A percentile compares a stretch with the other conserved stretches of the same genome.
These are phyloP conservation scores for Penicillium lagena DNA, from an alignment of 495 filamentous ascomycete genomes.

Conservation along the genomic window DNA sequence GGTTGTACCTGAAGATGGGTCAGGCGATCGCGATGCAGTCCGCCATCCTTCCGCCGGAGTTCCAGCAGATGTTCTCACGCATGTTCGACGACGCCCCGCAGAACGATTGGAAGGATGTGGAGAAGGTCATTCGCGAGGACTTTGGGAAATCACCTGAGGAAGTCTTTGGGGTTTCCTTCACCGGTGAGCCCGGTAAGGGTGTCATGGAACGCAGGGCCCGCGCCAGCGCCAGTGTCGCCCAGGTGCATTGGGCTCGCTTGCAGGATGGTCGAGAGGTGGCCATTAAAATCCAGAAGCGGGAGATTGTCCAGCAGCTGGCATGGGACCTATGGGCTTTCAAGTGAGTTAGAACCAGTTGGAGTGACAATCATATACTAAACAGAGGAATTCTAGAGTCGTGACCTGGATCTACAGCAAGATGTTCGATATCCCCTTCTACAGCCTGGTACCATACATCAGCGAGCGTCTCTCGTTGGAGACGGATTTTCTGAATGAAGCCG, in stretches of 20 bases:
- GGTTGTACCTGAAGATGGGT: constrained; percentile 94
- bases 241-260: constrained; percentile 91
- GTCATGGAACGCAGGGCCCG: constrained; percentile 83
- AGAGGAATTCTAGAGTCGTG: constrained; percentile 50
- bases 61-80: constrained; percentile 86
- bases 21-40: constrained; percentile 99
- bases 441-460: constrained; percentile 79
- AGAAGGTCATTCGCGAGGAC: constrained; percentile 80
- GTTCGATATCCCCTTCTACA: constrained; percentile 88
- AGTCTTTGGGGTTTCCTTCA: constrained; percentile 81
- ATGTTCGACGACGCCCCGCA: constrained; percentile 99
- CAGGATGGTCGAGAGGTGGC: constrained; percentile 83
- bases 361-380: too few relatives aligned
- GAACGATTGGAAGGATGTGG: constrained; percentile 84
- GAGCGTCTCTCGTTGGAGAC: constrained; percentile 86
- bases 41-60: constrained; percentile 84
- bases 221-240: constrained; percentile 87
- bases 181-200: constrained; percentile 57
- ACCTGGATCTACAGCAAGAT: constrained; percentile 66
- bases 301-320: constrained; percentile 80
- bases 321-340: constrained; percentile 97
- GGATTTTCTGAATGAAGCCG: constrained; percentile 86
- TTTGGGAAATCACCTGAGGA: constrained; percentile 80
- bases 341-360: constrained; percentile 34
- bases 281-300: constrained; percentile 93